Percentiles rank a stretch among this genome's conserved stretches.
Conservation (phyloP, 257 asterid genomes). For the Petunia secreta region DNA sequence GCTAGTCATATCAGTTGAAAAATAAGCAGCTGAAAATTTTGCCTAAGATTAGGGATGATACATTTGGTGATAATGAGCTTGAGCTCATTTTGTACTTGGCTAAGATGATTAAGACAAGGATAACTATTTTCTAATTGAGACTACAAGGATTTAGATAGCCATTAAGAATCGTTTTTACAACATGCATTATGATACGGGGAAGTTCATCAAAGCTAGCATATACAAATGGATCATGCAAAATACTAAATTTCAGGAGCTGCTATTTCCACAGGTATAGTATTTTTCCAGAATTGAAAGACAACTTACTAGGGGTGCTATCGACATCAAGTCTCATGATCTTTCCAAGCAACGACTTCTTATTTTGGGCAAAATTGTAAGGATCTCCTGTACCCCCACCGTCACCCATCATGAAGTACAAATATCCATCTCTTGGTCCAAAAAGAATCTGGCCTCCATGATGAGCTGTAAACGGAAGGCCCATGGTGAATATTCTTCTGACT, state of each 20-base stretch:
- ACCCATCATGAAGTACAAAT: conserved; percentile 95
- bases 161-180: background rate
- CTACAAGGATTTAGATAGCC: background rate
- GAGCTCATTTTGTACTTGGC: background rate
- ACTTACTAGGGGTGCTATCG: conserved; percentile 81
- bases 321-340: conserved; percentile 93
- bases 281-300: background rate
- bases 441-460: conserved; percentile 94
- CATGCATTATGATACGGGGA: background rate
- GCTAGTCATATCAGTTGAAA: background rate
- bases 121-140: background rate
- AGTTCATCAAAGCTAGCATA: background rate
- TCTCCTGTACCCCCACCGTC: conserved; percentile 85
- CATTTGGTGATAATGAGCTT: background rate
- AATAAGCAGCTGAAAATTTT: background rate
- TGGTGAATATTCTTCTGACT: conserved; percentile 83
- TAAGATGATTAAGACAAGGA: background rate
- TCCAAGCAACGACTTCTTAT: conserved; percentile 91
- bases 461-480: conserved; percentile 82
- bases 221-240: background rate
- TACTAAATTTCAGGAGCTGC: background rate
- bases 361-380: conserved; percentile 83
- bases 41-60: background rate
- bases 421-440: conserved; percentile 90
- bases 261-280: background rate